Conservation (phyloP, 2,329 filamentous ascomycete species). For the Botrytis pseudocinerea region DNA sequence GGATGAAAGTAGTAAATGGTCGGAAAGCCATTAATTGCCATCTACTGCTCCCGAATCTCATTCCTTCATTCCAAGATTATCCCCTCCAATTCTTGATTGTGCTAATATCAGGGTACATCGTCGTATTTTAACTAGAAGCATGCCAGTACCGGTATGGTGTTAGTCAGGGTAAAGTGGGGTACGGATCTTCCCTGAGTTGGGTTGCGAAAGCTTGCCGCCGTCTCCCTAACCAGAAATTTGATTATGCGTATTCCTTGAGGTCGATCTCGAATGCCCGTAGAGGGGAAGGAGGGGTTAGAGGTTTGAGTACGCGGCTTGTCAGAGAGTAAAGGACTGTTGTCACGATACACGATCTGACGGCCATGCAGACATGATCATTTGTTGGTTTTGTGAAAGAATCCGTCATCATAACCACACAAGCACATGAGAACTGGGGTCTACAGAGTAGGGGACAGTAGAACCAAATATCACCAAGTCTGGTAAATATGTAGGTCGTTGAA, state of each 20-base stretch:
- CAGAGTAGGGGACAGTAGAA: background rate
- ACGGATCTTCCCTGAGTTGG: conserved; percentile 15
- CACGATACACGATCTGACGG: conserved; percentile 2
- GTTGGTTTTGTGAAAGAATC: conserved; percentile 10
- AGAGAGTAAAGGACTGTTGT: background rate
- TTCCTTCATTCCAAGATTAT: background rate
- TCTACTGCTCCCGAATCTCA: too few relatives aligned
- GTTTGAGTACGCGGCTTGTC: background rate
- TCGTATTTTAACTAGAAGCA: conserved; percentile 5
- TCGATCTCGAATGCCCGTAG: background rate
- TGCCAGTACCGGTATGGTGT: background rate
- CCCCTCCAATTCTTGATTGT: background rate
- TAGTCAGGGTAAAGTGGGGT: conserved; percentile 14
- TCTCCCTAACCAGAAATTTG: background rate
- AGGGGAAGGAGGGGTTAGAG: background rate
- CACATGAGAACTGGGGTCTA: background rate
- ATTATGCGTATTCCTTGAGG: background rate
- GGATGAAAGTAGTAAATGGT: background rate
- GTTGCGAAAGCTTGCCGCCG: conserved; percentile 19
- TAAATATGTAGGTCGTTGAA: conserved; percentile 16
- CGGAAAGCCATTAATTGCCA: background rate
- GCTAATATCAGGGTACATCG: background rate
- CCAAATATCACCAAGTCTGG: conserved; percentile 16
- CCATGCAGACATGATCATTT: conserved; percentile 5
- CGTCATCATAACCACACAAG: background rate